Evolutionary conservation across 345 rosid genomes (phyloP).

Genomic region (Crucihimalaya himalaica): DNA sequence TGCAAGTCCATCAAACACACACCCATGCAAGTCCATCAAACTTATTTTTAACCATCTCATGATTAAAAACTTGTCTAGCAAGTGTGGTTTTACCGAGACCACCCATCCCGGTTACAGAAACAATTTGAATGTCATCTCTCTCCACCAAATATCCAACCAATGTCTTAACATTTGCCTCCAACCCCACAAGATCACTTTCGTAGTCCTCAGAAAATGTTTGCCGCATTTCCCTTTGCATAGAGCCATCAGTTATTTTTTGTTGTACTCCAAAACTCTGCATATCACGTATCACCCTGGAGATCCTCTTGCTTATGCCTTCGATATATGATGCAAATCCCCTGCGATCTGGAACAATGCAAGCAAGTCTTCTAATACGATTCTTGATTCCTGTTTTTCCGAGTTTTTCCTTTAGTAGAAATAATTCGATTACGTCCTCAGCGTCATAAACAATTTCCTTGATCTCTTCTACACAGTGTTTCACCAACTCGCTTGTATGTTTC

Average conservation of each 20-base stretch:
- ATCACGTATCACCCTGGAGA: conserved; percentile 16
- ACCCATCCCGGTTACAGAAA: neutral
- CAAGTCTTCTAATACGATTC: neutral
- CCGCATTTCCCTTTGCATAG: too few species aligned
- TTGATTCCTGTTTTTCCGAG: neutral
- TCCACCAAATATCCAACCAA: neutral
- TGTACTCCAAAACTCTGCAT: neutral
- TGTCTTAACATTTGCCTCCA: neutral
- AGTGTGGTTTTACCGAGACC: neutral
- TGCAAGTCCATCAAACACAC: neutral
- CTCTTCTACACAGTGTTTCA: neutral
- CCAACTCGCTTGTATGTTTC: neutral
- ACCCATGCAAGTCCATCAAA: neutral
- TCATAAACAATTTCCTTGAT: conserved; percentile 32
- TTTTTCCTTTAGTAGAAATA: conserved; percentile 4
- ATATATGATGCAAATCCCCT: neutral
- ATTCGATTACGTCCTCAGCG: conserved; percentile 33
- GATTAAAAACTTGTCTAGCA: neutral
- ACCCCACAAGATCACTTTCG: neutral
- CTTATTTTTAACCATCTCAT: neutral
- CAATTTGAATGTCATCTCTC: neutral
- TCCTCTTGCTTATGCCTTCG: conserved; percentile 21
- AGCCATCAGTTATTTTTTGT: neutral
- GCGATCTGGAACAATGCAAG: neutral
- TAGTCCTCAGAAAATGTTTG: neutral